A percentile compares a stretch with the other conserved stretches of the same genome.
phyloP scores from a whole-genome alignment of 2,329 filamentous ascomycete species.

The Byssochlamys sp. region DNA sequence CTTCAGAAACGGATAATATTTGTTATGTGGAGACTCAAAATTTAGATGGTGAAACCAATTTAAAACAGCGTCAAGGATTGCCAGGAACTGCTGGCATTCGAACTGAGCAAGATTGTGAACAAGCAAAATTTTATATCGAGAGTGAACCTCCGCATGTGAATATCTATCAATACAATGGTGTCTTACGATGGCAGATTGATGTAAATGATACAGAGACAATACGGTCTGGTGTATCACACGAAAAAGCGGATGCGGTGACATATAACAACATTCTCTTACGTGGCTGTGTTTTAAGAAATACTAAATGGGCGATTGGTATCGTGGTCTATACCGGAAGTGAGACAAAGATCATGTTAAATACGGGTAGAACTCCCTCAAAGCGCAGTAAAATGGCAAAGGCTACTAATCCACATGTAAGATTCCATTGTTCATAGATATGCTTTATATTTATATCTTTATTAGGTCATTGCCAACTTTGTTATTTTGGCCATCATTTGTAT shows the following conservation, averaged over 20 bases:
- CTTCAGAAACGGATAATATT: conserved; percentile 83
- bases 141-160: conserved; percentile 89
- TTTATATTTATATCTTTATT: too few relatives aligned
- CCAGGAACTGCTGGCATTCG: conserved; percentile 73
- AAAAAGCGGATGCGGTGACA: conserved; percentile 83
- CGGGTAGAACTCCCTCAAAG: conserved; percentile 88
- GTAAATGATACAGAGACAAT: conserved; percentile 59
- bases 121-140: conserved; percentile 75
- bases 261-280: conserved; percentile 93
- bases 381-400: conserved; percentile 82
- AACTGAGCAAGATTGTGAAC: conserved; percentile 86
- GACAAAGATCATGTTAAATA: conserved; percentile 98
- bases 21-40: conserved; percentile 99
- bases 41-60: conserved; percentile 90
- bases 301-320: conserved; percentile 86
- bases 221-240: conserved; percentile 53
- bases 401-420: conserved; percentile 93
- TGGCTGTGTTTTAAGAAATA: conserved; percentile 88
- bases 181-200: conserved; percentile 76
- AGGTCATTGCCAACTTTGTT: conserved; percentile 91
- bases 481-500: conserved; percentile 85
- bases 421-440: too few relatives aligned
- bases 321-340: conserved; percentile 92
- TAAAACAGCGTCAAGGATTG: conserved; percentile 87
- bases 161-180: conserved; percentile 87